Percentiles rank a stretch among this genome's conserved stretches.
These are phyloP conservation scores for Penicillium sp. DNA, from an alignment of 2,329 filamentous ascomycete species.

Conservation along the genomic window DNA sequence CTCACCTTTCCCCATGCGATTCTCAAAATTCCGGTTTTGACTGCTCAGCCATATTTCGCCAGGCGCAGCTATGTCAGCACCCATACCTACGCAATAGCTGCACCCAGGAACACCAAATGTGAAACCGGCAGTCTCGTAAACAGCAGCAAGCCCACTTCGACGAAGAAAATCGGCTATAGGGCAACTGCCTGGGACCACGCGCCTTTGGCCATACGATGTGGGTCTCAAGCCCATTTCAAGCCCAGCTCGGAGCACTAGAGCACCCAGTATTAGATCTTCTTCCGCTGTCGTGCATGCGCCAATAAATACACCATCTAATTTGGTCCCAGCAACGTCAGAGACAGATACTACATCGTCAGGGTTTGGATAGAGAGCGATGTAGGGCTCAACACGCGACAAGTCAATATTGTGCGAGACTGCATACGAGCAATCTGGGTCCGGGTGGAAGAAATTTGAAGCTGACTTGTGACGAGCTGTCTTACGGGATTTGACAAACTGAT, in stretches of 20 bases:
- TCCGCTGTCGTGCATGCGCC: constrained; percentile 53
- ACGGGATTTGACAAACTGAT: constrained; percentile 28
- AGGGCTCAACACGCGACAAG: constrained; percentile 40
- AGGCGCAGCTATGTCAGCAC: constrained; percentile 40
- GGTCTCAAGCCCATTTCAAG: constrained; percentile 38
- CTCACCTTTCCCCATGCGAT: constrained; percentile 31
- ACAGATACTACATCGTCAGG: constrained; percentile 52
- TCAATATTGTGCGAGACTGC: constrained; percentile 43
- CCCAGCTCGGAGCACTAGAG: constrained; percentile 45
- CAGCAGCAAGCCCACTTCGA: constrained; percentile 37
- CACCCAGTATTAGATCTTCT: constrained; percentile 50
- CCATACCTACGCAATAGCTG: constrained; percentile 52
- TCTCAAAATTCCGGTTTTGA: constrained; percentile 53
- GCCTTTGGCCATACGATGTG: constrained; percentile 38
- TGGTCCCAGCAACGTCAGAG: constrained; percentile 33
- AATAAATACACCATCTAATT: constrained; percentile 51
- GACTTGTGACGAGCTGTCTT: constrained; percentile 1
- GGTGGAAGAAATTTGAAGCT: constrained; percentile 37
- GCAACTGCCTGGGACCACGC: constrained; percentile 46
- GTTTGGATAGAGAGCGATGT: constrained; percentile 47
- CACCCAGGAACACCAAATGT: constrained; percentile 48
- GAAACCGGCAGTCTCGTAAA: constrained; percentile 49
- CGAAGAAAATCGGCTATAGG: constrained; percentile 45
- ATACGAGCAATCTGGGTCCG: constrained; percentile 46
- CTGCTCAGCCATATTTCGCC: constrained; percentile 51